Evolutionary conservation across 495 filamentous ascomycete genomes (phyloP), one percentile per base, ranked within the genome.

Genomic region (Clavariopsis aquatica): DNA sequence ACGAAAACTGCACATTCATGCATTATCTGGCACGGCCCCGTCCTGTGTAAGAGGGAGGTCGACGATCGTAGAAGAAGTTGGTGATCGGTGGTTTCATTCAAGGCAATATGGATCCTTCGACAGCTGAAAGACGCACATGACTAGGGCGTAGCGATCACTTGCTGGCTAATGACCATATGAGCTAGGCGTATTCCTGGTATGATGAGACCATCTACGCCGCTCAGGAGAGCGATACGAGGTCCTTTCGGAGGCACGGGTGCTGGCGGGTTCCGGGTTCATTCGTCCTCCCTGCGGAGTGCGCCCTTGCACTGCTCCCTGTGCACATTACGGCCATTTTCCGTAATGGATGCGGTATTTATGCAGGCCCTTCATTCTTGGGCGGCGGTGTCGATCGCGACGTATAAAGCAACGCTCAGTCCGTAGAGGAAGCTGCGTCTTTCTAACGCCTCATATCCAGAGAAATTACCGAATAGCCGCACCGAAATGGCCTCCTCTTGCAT

Each of bases 401-500:
- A 59, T 59, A 59, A 59, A 59, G 56, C 23, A 15, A 49, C 26
- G 29, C 20, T 49, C 20, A 24, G 41, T 29, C 26, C 15, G 19
- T 13, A 59, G 38, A 59, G 43, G 8, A 20, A 47, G 41, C 43
- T 59, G 49, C 56, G 47, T 49, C 56, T 59, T 49, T 31, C 6
- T 13, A 26, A 59, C 43, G 47, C 20, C 56, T 59, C 20, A 59
- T 31, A 29, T 22, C 56, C 43, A 29, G 26, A 59, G 43, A 47
- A 49, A 24, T 31, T 26, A 59, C 38, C 26, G 49, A 45, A 27
- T 59, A 13, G 13, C 56, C 20, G 49, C 41, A 22, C 56, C 20
- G 34, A 59, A 59, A 59, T 59, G 26, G 56, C 26, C 56, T 59
- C 29, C 56, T 49, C 41, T 59, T 59, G 41, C 41, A 59, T 38